Conservation (phyloP, 495 filamentous ascomycete species). For the Durotheca rogersii region DNA sequence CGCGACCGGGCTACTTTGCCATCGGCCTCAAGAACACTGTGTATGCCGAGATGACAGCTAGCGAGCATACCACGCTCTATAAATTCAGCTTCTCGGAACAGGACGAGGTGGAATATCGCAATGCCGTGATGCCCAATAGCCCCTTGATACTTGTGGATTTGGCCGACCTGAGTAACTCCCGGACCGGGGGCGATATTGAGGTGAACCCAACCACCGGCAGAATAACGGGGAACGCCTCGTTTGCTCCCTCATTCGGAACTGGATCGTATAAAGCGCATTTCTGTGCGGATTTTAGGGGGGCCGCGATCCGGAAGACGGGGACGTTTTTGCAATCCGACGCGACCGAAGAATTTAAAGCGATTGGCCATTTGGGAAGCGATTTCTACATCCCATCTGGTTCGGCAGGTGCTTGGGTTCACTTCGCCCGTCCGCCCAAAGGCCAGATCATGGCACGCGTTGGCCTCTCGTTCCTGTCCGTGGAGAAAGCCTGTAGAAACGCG, state of each 20-base stretch:
- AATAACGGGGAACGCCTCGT: conserved; percentile 63
- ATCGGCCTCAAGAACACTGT: conserved; percentile 62
- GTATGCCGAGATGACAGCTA: conserved; percentile 70
- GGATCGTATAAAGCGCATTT: conserved; percentile 61
- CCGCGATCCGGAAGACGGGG: conserved; percentile 58
- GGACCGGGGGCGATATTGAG: conserved; percentile 57
- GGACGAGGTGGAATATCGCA: conserved; percentile 17
- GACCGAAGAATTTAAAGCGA: conserved; percentile 46
- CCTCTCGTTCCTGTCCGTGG: conserved; percentile 63
- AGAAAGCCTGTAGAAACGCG: conserved; percentile 63
- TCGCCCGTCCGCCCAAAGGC: conserved; percentile 45
- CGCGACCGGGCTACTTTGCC: conserved; percentile 68
- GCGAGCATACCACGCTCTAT: conserved; percentile 65
- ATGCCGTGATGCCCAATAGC: conserved; percentile 44
- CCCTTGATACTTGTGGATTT: conserved; percentile 66
- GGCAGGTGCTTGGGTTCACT: conserved; percentile 63
- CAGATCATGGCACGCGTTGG: conserved; percentile 62
- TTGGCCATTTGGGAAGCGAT: conserved; percentile 44
- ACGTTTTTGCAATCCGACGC: conserved; percentile 48
- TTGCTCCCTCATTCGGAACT: conserved; percentile 66
- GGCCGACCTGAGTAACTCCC: conserved; percentile 60
- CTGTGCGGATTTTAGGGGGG: conserved; percentile 70
- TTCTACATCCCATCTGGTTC: conserved; percentile 54
- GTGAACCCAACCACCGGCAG: conserved; percentile 55
- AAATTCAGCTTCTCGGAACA: conserved; percentile 61